These are phyloP conservation scores for Lactarius akahatsu DNA, from an alignment of 768 basidiomycete species.

Conservation along the genomic window DNA sequence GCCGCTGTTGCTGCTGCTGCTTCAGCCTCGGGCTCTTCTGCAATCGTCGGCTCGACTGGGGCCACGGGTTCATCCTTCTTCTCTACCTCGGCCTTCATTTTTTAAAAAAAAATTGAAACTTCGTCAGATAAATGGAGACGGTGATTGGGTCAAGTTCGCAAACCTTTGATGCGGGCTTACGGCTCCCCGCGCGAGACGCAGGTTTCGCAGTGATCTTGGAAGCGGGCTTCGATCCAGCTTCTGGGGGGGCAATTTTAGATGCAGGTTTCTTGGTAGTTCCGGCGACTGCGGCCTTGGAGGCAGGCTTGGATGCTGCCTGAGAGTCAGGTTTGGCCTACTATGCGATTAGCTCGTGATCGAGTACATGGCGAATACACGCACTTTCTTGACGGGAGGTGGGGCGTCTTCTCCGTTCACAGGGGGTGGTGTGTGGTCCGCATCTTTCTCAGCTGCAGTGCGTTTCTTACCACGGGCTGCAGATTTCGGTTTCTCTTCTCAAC, in stretches of 20 bases:
- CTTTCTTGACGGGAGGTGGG: constrained; percentile 66
- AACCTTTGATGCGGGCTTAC: constrained; percentile 40
- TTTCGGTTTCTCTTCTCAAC: constrained; percentile 43
- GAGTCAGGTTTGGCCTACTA: constrained; percentile 27
- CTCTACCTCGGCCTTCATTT: constrained; percentile 24
- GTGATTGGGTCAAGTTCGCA: constrained; percentile 26
- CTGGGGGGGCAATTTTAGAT: constrained; percentile 32
- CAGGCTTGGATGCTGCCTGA: constrained; percentile 35
- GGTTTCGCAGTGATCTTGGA: constrained; percentile 35
- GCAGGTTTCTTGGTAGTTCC: constrained; percentile 40
- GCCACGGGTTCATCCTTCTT: constrained; percentile 22
- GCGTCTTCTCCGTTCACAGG: constrained; percentile 39
- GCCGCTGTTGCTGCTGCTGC: constrained; percentile 14
- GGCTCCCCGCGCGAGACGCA: constrained; percentile 31
- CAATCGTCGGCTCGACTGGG: constrained; percentile 23
- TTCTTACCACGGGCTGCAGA: constrained; percentile 53
- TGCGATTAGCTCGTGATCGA: constrained; percentile 4
- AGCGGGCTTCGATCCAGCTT: constrained; percentile 34
- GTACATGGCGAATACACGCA: constrained; percentile 32
- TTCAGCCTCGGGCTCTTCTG: constrained; percentile 30
- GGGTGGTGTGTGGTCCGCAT: constrained; percentile 43
- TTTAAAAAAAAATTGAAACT: neutral
- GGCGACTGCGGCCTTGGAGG: constrained; percentile 37
- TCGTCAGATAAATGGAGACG: constrained; percentile 1
- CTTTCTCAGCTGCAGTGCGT: constrained; percentile 45